These are phyloP conservation scores for Leptodermis oblonga DNA, from an alignment of 257 asterid species.

Conservation along the genomic window DNA sequence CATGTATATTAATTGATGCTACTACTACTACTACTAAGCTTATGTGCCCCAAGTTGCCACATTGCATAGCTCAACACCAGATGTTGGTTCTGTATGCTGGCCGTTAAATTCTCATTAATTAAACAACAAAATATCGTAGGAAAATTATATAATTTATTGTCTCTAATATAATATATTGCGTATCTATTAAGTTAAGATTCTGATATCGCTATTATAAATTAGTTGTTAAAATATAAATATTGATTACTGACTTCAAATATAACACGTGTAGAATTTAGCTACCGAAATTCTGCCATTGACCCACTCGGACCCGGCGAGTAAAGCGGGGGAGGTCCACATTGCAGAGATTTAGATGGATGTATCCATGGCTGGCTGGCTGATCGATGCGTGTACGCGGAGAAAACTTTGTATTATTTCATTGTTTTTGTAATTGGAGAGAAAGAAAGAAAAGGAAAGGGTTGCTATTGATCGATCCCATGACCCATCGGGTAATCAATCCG, in stretches of 20 bases:
- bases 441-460: not conserved
- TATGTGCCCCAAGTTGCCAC: conserved; percentile 57
- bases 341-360: too few relatives aligned
- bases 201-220: too few relatives aligned
- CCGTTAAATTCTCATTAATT: not conserved
- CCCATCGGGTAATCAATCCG: not conserved
- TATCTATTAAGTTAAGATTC: too few relatives aligned
- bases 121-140: too few relatives aligned
- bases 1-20: too few relatives aligned
- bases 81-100: conserved; percentile 2
- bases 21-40: not conserved
- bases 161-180: too few relatives aligned
- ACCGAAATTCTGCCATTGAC: too few relatives aligned
- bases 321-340: conserved; percentile 1
- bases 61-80: conserved; percentile 39
- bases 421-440: too few relatives aligned
- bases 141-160: too few relatives aligned
- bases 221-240: too few relatives aligned
- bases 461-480: conserved; percentile 11
- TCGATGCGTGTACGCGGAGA: not conserved
- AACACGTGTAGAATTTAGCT: too few relatives aligned
- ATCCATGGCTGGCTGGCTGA: conserved; percentile 6
- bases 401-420: conserved; percentile 1
- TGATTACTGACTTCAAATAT: too few relatives aligned
- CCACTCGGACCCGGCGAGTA: not conserved